Base-by-base conservation (phyloP, 495 filamentous ascomycete species). In the Podospora conica region DNA sequence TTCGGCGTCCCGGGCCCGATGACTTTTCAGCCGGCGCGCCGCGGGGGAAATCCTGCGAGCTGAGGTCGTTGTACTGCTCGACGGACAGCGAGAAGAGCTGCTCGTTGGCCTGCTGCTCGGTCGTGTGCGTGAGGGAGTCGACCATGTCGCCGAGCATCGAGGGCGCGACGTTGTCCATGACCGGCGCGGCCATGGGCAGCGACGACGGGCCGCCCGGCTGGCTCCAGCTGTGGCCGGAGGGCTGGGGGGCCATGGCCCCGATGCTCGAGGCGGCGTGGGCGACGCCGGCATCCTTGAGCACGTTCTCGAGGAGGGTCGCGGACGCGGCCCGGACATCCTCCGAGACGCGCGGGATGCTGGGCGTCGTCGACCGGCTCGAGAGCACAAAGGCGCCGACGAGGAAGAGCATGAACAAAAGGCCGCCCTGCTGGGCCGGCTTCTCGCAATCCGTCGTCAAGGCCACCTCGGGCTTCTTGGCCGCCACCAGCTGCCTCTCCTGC, bases 341-440 rank as follows among this genome's bases (percentile, higher is more conserved):
- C 21, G 95, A 92, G 69, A 98, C 87, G 67, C 88, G 89, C 29
- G 93, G 94, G 70, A 97, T 87, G 68, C 78, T 86, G 69, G 70
- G 88, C 68, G 71, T 88, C 73, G 75, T 88, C 73, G 75, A 86
- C 78, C 81, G 75, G 80, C 94, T 96, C 56, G 93, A 97, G 61
- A 94, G 92, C 67, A 98, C 92, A 76, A 96, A 97, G 60, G 95
- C 95, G 71, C 95, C 95, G 72, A 96, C 93, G 65, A 98, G 90
- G 66, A 98, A 91, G 70, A 97, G 91, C 93, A 89, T 88, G 72
- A 90, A 83, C 60, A 91, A 78, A 57, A 91, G 78, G 61, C 88
- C 87, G 61, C 86, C 83, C 70, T 86, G 85, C 66, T 85, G 83
- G 67, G 84, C 80, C 21, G 87, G 81, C 74, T 89, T 87, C 67